Base-by-base conservation (phyloP, 805 yeast species). In the Saccharomyces mikatae region DNA sequence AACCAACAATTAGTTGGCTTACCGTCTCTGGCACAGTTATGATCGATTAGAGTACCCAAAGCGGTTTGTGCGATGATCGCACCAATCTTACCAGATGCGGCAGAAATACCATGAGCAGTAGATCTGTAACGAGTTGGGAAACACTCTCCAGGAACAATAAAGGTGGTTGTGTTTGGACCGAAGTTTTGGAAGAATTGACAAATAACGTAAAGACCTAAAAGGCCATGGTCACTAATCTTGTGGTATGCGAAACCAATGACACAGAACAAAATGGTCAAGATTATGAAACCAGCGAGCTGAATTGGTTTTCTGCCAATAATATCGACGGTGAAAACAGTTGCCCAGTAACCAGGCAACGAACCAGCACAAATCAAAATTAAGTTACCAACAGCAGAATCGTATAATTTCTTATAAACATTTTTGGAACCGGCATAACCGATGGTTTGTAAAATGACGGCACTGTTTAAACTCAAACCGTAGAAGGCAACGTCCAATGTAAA, bases 111-210 rank as follows among this genome's bases (percentile, higher is more conserved):
- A 66, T 89, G 97, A 50, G 96, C 96, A 62, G 96, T 83, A 26
- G 96, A 89, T 84, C 96, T 86, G 76, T 89, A 89, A 79, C 96
- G 84, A 54, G 97, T 89, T 71, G 96, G 97, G 86, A 77, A 90
- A 70, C 82, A 76, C 77, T 89, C 97, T 74, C 96, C 96, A 50
- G 96, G 96, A 68, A 87, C 80, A 66, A 89, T 82, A 70, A 89
- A 89, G 53, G 96, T 89, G 50, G 96, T 90, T 58, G 90, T 83
- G 78, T 89, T 89, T 71, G 97, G 96, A 69, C 96, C 96, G 65
- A 88, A 89, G 73, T 89, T 89, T 73, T 84, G 83, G 84, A 89
- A 89, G 71, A 89, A 87, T 76, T 89, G 96, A 57, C 85, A 81
- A 56, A 89, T 71, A 62, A 89, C 82, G 76, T 87, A 89, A 52